Percentiles rank a stretch among this genome's conserved stretches.
These are phyloP conservation scores for Hibiscus syriacus DNA, from an alignment of 345 rosid genomes.

Conservation along the genomic window DNA sequence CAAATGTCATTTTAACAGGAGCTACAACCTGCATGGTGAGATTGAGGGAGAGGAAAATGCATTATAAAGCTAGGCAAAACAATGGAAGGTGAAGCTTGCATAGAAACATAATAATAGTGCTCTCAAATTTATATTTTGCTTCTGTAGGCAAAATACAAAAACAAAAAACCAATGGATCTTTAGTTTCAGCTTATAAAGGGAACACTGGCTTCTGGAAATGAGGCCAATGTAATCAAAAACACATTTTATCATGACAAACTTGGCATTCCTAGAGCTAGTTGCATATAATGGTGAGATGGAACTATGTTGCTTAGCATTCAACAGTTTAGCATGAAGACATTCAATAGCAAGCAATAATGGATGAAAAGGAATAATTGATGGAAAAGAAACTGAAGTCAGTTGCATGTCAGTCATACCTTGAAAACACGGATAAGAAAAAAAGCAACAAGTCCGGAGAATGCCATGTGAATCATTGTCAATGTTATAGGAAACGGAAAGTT, in stretches of 20 bases:
- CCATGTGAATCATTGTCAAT: neutral
- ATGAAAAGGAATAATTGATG: no score
- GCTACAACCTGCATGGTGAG: slow-evolving; percentile 64
- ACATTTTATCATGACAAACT: neutral
- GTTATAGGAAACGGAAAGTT: slow-evolving; percentile 41
- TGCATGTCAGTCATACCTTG: slow-evolving; percentile 46
- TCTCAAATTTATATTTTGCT: neutral
- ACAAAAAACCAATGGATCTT: neutral
- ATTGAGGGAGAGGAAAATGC: slow-evolving; percentile 4
- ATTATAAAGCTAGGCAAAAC: slow-evolving; percentile 1
- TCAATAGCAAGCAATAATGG: neutral
- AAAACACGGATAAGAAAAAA: slow-evolving; percentile 47
- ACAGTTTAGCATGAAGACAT: no score
- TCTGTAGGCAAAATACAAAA: neutral
- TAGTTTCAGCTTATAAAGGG: neutral
- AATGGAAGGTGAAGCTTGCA: neutral
- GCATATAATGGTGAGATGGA: no score
- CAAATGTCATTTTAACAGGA: slow-evolving; percentile 93
- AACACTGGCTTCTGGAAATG: neutral
- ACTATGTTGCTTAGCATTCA: no score
- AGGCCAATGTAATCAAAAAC: neutral
- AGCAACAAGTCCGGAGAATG: neutral
- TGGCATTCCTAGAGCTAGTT: neutral
- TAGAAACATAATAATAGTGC: neutral
- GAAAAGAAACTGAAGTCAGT: neutral